These are phyloP conservation scores for Colletotrichum sp. DNA, from an alignment of 2,329 filamentous ascomycete genomes.

Conservation along the genomic window DNA sequence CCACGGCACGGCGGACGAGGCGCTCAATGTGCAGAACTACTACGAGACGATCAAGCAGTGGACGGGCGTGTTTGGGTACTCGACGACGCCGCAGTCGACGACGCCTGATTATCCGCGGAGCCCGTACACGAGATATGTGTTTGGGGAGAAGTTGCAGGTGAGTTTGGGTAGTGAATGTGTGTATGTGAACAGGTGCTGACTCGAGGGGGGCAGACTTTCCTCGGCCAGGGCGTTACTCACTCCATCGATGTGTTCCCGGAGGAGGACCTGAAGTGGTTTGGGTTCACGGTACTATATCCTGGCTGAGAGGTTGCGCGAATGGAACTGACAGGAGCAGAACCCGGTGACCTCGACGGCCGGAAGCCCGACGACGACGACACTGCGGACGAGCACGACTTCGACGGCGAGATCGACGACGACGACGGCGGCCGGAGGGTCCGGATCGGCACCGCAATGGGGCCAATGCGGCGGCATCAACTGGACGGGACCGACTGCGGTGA, in stretches of 20 bases:
- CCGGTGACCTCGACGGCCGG: conserved; percentile 3
- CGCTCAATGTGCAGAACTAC: conserved; percentile 58
- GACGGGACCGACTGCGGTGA: not conserved
- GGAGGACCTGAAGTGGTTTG: conserved; percentile 23
- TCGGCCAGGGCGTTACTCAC: conserved; percentile 14
- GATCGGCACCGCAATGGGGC: conserved; percentile 11
- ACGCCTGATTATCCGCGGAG: conserved; percentile 37
- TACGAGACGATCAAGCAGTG: conserved; percentile 63
- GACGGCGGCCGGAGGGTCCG: conserved; percentile 1
- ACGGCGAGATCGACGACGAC: not conserved
- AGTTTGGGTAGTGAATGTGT: not conserved
- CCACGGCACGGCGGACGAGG: conserved; percentile 58
- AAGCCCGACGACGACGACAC: not conserved
- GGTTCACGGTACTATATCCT: not conserved
- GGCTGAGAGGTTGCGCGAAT: no score
- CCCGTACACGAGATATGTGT: conserved; percentile 44
- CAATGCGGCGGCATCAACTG: conserved; percentile 17
- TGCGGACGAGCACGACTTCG: not conserved
- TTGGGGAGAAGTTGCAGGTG: conserved; percentile 36
- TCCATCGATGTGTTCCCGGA: conserved; percentile 19
- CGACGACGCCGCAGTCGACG: conserved; percentile 32
- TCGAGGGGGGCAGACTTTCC: conserved; percentile 10
- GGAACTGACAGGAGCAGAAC: not conserved
- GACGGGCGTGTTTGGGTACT: conserved; percentile 54
- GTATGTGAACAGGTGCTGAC: not conserved